These are phyloP conservation scores for Pseudogymnoascus sp. DNA, from an alignment of 2,329 filamentous ascomycete genomes.

Conservation along the genomic window DNA sequence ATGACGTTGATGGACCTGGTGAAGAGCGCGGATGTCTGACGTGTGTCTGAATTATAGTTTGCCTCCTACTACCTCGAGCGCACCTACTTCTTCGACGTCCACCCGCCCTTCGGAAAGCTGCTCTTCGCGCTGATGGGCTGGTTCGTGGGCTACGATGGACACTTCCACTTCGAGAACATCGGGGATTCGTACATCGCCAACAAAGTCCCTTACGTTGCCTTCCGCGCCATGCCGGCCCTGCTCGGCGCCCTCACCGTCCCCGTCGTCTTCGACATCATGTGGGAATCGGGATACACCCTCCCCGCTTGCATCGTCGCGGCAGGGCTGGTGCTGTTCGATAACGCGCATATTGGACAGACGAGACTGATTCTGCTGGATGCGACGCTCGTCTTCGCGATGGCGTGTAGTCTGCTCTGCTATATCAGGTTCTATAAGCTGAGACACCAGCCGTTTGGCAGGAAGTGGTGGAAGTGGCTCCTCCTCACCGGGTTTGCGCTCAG, in stretches of 20 bases:
- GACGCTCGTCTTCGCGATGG: slow-evolving; percentile 91
- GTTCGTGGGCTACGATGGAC: slow-evolving; percentile 93
- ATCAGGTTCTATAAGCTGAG: slow-evolving; percentile 96
- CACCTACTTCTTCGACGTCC: slow-evolving; percentile 99
- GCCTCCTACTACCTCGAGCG: slow-evolving; percentile 82
- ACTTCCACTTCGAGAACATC: slow-evolving; percentile 98
- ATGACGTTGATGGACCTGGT: slow-evolving; percentile 8
- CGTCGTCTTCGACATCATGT: slow-evolving; percentile 97
- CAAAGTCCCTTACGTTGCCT: slow-evolving; percentile 94
- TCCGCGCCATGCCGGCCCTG: slow-evolving; percentile 84
- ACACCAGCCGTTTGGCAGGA: slow-evolving; percentile 79
- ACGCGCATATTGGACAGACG: slow-evolving; percentile 95
- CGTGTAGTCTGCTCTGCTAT: slow-evolving; percentile 85
- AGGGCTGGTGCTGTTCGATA: slow-evolving; percentile 85
- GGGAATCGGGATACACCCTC: slow-evolving; percentile 96
- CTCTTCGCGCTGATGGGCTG: slow-evolving; percentile 95
- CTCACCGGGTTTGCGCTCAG: slow-evolving; percentile 89
- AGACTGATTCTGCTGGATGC: slow-evolving; percentile 91
- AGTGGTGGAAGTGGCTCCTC: slow-evolving; percentile 99
- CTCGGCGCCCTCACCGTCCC: slow-evolving; percentile 88
- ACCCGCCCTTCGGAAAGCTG: slow-evolving; percentile 96
- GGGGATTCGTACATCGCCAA: slow-evolving; percentile 96
- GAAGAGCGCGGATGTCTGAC: not conserved
- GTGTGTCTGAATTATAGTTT: slow-evolving; percentile 39
- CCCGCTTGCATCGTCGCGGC: slow-evolving; percentile 85